Percentiles rank a stretch among this genome's conserved stretches.
These are phyloP conservation scores for Boletus rubroflammeus DNA, from an alignment of 768 basidiomycete species.

Conservation along the genomic window DNA sequence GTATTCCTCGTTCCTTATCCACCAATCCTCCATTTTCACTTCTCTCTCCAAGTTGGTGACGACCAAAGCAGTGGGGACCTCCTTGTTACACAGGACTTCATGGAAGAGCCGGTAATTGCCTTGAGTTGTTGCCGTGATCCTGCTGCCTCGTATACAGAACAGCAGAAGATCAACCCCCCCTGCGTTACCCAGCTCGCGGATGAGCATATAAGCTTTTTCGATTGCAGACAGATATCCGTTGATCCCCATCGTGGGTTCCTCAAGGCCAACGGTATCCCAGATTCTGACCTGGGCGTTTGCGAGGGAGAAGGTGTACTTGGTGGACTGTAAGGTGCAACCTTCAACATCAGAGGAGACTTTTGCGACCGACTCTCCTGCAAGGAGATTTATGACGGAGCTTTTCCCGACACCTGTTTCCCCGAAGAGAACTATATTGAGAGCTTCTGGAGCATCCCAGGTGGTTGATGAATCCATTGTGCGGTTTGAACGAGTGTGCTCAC, in stretches of 20 bases:
- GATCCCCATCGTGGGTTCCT: conserved; percentile 29
- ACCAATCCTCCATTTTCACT: conserved; percentile 35
- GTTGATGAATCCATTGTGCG: neutral
- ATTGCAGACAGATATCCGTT: conserved; percentile 27
- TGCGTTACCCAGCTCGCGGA: conserved; percentile 20
- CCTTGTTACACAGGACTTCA: conserved; percentile 36
- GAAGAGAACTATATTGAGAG: conserved; percentile 30
- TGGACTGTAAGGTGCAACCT: conserved; percentile 34
- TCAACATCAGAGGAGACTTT: conserved; percentile 30
- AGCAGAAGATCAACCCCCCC: conserved; percentile 35
- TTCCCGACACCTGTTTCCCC: conserved; percentile 37
- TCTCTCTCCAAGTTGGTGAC: conserved; percentile 41
- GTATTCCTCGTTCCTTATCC: conserved; percentile 25
- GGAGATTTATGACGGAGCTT: conserved; percentile 44
- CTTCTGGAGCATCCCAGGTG: neutral
- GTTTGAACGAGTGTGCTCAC: conserved; percentile 9
- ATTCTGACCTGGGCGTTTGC: conserved; percentile 12
- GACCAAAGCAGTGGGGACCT: conserved; percentile 40
- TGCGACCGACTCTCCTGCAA: conserved; percentile 30
- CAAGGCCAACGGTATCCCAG: conserved; percentile 32
- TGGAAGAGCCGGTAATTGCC: conserved; percentile 40
- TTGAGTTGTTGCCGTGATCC: conserved; percentile 28
- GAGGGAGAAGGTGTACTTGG: conserved; percentile 20
- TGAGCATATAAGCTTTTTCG: conserved; percentile 27
- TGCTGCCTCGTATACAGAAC: conserved; percentile 36